Evolutionary conservation across 1,284 basidiomycete species (phyloP), one percentile per base, ranked within the genome.

Genomic region (Singerocomus inundabilis): DNA sequence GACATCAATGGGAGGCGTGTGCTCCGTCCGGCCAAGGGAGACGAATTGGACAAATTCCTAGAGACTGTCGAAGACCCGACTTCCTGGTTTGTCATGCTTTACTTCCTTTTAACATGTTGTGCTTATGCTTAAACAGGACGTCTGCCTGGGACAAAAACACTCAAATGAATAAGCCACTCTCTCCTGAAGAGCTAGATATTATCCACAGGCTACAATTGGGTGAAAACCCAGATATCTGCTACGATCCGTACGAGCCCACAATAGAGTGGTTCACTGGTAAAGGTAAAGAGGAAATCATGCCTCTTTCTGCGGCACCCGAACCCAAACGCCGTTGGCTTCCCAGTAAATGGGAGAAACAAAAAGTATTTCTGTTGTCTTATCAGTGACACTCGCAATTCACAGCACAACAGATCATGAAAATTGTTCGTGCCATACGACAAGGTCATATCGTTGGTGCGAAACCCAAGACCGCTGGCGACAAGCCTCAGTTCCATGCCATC

Each of bases 301-400:
- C 97, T 26, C 73, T 99, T 16, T 91, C 88, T 28, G 85, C 84
- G 34, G 89, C 91, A 15, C 93, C 95, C 1, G 95, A 99, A 69
- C 97, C 97, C 18, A 99, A 99, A 73, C 82, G 93, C 46, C 82
- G 97, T 47, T 99, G 96, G 84, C 83, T 98, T 6, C 93, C 96
- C 12, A 96, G 92, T 74, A 99, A 97, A 78, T 99, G 97, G 97
- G 97, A 99, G 74, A 98, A 98, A 74, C 88, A 98, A 79, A 99
- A 99, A 82, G 93, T 90, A 60, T 40, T 25, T 39, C 10, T n/a
- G 40, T 16, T 32, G 26, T 31, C n/a, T 44, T n/a, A 4, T 24
- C 15, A 32, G 38, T 31, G 34, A 35, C 25, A 18, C 43, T 43
- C 25, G 38, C 44, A 46, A 38, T 44, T 63, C 34, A 57, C 43